These are phyloP conservation scores for Ostreobium quekettii DNA, from an alignment of 139 green algal genomes.

Conservation along the genomic window DNA sequence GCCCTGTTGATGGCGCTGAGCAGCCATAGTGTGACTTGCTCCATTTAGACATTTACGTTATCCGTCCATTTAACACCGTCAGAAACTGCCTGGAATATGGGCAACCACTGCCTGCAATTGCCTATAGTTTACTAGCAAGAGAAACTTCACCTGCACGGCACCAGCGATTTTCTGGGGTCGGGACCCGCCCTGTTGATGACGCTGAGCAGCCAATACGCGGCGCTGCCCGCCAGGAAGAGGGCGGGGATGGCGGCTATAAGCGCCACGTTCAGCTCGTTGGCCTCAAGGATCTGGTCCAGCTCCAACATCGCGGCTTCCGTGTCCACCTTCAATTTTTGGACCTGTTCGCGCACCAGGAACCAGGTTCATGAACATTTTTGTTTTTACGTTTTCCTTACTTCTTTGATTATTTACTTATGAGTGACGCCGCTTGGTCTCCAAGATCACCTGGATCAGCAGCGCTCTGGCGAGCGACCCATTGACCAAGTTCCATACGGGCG, in stretches of 20 bases:
- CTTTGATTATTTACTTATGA: no score
- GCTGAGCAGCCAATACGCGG: not conserved
- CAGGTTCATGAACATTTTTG: not conserved
- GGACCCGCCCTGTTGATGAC: slow-evolving; percentile 4
- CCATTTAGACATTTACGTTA: no score
- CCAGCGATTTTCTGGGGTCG: not conserved
- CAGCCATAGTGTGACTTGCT: not conserved
- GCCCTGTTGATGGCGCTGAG: not conserved
- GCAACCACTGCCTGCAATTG: no score
- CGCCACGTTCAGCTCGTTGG: slow-evolving; percentile 48
- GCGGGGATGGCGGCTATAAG: slow-evolving; percentile 15
- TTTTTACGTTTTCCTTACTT: not conserved
- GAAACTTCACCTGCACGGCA: slow-evolving; percentile 16
- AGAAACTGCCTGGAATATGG: no score
- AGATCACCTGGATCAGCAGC: slow-evolving; percentile 77
- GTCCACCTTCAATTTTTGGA: slow-evolving; percentile 88
- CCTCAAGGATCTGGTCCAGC: slow-evolving; percentile 84
- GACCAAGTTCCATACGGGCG: slow-evolving; percentile 68
- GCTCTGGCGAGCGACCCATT: slow-evolving; percentile 61
- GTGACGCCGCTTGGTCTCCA: no score
- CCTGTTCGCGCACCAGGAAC: slow-evolving; percentile 47
- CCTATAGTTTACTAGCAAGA: no score
- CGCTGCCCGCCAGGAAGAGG: not conserved
- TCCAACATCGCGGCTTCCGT: slow-evolving; percentile 85
- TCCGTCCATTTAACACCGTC: no score